These are phyloP conservation scores for Coniella lustricola DNA, from an alignment of 2,329 filamentous ascomycete genomes.

Conservation along the genomic window DNA sequence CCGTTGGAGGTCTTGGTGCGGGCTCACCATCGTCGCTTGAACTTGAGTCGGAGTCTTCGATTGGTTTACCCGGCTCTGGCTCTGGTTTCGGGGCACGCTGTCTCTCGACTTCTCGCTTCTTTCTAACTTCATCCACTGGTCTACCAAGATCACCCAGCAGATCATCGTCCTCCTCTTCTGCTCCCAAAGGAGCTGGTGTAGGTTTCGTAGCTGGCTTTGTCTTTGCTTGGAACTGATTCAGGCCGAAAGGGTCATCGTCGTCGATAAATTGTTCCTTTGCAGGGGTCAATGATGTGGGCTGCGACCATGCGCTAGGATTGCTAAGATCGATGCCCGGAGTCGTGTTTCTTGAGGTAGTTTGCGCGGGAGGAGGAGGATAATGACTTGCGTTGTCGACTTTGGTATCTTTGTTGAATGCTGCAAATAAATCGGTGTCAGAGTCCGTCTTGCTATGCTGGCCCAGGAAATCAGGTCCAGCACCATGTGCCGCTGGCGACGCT, in stretches of 20 bases:
- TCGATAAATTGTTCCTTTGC: conserved; percentile 43
- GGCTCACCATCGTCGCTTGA: conserved; percentile 35
- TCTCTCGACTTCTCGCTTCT: conserved; percentile 27
- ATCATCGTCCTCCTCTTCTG: conserved; percentile 51
- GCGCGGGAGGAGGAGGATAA: conserved; percentile 51
- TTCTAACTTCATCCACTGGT: conserved; percentile 56
- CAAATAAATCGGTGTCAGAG: conserved; percentile 59
- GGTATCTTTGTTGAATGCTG: conserved; percentile 59
- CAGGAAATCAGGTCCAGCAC: conserved; percentile 25
- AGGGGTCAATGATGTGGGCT: conserved; percentile 26
- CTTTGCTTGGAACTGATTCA: conserved; percentile 55
- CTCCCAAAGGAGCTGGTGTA: conserved; percentile 21
- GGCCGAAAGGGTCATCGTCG: conserved; percentile 84
- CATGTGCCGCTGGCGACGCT: conserved; percentile 34
- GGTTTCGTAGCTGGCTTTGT: conserved; percentile 16
- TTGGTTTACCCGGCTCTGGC: conserved; percentile 48
- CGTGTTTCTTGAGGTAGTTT: conserved; percentile 32
- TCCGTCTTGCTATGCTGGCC: conserved; percentile 26
- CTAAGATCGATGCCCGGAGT: conserved; percentile 47
- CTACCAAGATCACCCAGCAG: conserved; percentile 58
- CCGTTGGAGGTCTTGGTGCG: conserved; percentile 26
- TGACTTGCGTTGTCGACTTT: conserved; percentile 61
- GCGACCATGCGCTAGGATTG: conserved; percentile 47
- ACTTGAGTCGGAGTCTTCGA: conserved; percentile 43
- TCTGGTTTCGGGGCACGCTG: conserved; percentile 22